A percentile compares a stretch with the other conserved stretches of the same genome.
Evolutionary conservation across 2,329 filamentous ascomycete genomes (phyloP).

Genomic region (Cladobotryum protrusum): DNA sequence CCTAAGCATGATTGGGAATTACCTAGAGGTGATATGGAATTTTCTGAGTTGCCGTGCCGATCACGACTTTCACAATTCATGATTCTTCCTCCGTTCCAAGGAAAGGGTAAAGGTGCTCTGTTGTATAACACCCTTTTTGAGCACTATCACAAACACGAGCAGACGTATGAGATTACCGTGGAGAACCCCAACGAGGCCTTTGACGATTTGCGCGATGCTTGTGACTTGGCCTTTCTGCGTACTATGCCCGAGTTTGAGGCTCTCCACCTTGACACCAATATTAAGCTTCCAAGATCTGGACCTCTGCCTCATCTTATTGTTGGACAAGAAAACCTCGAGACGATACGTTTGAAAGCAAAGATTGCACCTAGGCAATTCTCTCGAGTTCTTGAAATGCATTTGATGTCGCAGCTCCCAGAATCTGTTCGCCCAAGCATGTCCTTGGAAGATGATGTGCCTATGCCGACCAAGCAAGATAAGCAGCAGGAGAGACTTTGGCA

Average conservation of each 20-base stretch:
- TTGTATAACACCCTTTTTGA: slow-evolving; percentile 78
- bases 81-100: slow-evolving; percentile 81
- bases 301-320: slow-evolving; percentile 48
- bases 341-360: slow-evolving; percentile 57
- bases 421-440: slow-evolving; percentile 49
- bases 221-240: slow-evolving; percentile 62
- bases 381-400: slow-evolving; percentile 69
- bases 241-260: slow-evolving; percentile 50
- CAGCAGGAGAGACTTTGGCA: slow-evolving; percentile 65
- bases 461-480: slow-evolving; percentile 48
- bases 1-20: slow-evolving; percentile 39
- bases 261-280: slow-evolving; percentile 48
- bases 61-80: slow-evolving; percentile 90
- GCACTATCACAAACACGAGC: slow-evolving; percentile 58
- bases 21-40: slow-evolving; percentile 38
- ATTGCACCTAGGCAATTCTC: slow-evolving; percentile 72
- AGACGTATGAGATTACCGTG: slow-evolving; percentile 78
- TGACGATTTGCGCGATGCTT: slow-evolving; percentile 70
- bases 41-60: slow-evolving; percentile 63
- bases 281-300: slow-evolving; percentile 44
- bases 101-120: slow-evolving; percentile 67
- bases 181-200: slow-evolving; percentile 91
- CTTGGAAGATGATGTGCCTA: slow-evolving; percentile 35
- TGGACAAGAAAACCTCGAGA: slow-evolving; percentile 48
- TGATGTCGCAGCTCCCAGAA: slow-evolving; percentile 54